Base-by-base conservation (phyloP, 805 yeast species). In the Saccharomycopsis sp. region DNA sequence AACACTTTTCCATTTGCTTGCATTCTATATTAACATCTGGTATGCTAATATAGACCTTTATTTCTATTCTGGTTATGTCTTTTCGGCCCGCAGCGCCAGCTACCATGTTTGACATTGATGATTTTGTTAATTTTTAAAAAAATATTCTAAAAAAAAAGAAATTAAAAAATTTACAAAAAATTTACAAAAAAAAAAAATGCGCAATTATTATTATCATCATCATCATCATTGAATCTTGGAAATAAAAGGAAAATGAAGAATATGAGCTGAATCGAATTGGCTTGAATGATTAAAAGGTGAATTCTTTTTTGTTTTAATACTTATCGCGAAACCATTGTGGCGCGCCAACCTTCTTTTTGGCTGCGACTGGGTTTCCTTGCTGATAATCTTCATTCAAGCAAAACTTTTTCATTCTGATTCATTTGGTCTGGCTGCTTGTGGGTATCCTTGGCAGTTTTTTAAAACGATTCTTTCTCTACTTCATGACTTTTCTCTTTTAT, bases 1-100 rank as follows among this genome's bases (percentile, higher is more conserved):
- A 16, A 37, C 9, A 23, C 16, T 3, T 4, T 22, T 8, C 19
- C 9, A 9, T 9, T 34, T 40, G 38, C 11, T 22, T 32, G n/a
- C 9, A 7, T 11, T 40, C 19, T 11, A 7, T 20, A 9, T 40
- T 14, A 5, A 17, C 44, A 33, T 41, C 33, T 14, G 38, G 29
- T n/a, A 33, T 23, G 31, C 8, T 38, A 22, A 16, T 21, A 13
- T 34, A 5, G 7, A 23, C 11, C 14, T 19, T 29, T 43, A 20
- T 36, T 29, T 41, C 21, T 16, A 11, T 31, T 37, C 27, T 21
- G 39, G 41, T 36, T 35, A 35, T 36, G 34, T 17, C 26, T 14
- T 16, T 40, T n/a, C 21, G 50, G 50, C 50, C 50, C 27, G 50
- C 50, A 42, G 50, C 50, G 46, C 50, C 50, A 22, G 47, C 41